A percentile compares a stretch with the other conserved stretches of the same genome.
Evolutionary conservation across 1,284 basidiomycete genomes (phyloP).

Genomic region (Naganishia liquefaciens): DNA sequence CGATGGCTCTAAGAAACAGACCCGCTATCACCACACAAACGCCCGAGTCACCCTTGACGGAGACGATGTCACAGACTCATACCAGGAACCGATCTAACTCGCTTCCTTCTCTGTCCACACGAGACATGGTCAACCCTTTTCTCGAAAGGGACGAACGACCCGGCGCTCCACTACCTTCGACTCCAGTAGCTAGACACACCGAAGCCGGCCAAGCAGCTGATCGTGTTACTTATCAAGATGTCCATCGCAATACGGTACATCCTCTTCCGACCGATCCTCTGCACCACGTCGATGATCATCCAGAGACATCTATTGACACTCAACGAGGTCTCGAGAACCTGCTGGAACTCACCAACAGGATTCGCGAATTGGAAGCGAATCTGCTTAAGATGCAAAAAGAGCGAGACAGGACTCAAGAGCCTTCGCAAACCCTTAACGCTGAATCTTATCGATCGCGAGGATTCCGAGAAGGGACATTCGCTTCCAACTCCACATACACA

Average conservation of each 20-base stretch:
- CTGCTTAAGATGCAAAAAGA: no score
- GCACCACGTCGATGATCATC: neutral
- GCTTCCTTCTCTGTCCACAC: neutral
- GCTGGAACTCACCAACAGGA: neutral
- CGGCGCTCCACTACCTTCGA: neutral
- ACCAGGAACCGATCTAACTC: constrained; percentile 4
- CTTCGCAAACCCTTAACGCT: no score
- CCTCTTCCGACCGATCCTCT: neutral
- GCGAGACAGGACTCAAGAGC: no score
- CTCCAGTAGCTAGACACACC: no score
- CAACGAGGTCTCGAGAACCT: neutral
- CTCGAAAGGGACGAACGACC: neutral
- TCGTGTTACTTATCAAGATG: no score
- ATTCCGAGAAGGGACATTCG: constrained; percentile 5
- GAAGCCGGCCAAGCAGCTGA: no score
- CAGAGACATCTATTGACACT: neutral
- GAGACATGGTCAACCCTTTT: constrained; percentile 6
- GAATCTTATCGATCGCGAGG: no score
- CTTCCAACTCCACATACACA: neutral
- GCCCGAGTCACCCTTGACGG: constrained; percentile 10
- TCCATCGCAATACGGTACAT: constrained; percentile 6
- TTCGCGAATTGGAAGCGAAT: neutral
- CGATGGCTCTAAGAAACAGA: constrained; percentile 22
- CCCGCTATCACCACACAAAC: neutral
- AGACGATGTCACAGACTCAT: constrained; percentile 14